phyloP scores from a whole-genome alignment of 345 rosid species.

The Garcia nutans region DNA sequence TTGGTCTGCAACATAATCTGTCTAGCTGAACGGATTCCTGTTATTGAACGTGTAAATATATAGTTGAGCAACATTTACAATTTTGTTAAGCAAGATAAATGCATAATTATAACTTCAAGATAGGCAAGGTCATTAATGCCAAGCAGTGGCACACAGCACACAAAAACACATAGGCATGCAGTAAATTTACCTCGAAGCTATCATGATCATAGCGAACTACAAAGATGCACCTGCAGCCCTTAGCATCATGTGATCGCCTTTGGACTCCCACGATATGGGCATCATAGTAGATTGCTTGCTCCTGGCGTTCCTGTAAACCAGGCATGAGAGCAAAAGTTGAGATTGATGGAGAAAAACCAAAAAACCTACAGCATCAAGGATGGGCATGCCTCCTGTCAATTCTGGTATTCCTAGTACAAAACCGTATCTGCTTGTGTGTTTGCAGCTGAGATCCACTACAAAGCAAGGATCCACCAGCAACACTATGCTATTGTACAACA shows the following conservation, averaged over 20 bases:
- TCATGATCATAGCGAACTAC: conserved; percentile 56
- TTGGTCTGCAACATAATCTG: conserved; percentile 49
- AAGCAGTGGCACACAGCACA: not conserved
- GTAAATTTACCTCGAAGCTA: conserved; percentile 42
- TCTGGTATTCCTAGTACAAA: too few relatives aligned
- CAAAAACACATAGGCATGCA: not conserved
- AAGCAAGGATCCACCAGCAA: too few relatives aligned
- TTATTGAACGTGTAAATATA: not conserved
- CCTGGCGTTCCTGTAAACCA: conserved; percentile 51
- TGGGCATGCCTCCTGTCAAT: too few relatives aligned
- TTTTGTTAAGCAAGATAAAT: not conserved
- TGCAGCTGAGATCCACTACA: too few relatives aligned
- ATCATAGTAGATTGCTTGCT: conserved; percentile 62
- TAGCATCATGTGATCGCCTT: conserved; percentile 49
- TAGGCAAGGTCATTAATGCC: not conserved
- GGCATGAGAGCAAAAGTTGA: not conserved
- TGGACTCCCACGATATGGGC: conserved; percentile 56
- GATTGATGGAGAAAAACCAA: too few relatives aligned
- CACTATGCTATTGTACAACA: too few relatives aligned
- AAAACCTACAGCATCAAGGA: too few relatives aligned
- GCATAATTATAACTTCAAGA: not conserved
- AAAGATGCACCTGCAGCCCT: conserved; percentile 57
- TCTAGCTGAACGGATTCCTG: conserved; percentile 46
- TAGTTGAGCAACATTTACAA: not conserved
- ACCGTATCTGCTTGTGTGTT: too few relatives aligned